These are phyloP conservation scores for Aspergillus viridinutans DNA, from an alignment of 2,329 filamentous ascomycete species.

Conservation along the genomic window DNA sequence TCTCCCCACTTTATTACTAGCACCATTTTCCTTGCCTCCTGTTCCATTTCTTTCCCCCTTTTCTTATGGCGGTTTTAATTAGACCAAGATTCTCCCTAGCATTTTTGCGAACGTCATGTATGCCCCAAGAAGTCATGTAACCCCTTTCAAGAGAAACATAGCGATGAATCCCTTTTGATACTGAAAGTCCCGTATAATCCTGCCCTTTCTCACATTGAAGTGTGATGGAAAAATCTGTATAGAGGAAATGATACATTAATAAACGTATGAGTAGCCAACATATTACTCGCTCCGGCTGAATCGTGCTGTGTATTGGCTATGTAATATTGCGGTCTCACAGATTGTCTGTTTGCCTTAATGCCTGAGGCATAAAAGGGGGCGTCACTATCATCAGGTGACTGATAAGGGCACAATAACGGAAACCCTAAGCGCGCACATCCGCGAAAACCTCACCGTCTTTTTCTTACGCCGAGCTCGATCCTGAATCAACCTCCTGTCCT, in stretches of 20 bases:
- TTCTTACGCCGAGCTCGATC: slow-evolving; percentile 8
- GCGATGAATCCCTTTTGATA: slow-evolving; percentile 26
- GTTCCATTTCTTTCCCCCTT: slow-evolving; percentile 6
- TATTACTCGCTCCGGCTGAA: background rate
- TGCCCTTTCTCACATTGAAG: slow-evolving; percentile 15
- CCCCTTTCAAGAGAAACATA: slow-evolving; percentile 27
- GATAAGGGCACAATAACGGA: slow-evolving; percentile 23
- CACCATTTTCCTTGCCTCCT: slow-evolving; percentile 4
- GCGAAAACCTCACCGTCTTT: slow-evolving; percentile 23
- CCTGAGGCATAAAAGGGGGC: slow-evolving; percentile 10
- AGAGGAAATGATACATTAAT: slow-evolving; percentile 18
- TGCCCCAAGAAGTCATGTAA: slow-evolving; percentile 42
- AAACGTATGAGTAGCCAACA: slow-evolving; percentile 2
- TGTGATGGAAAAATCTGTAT: slow-evolving; percentile 25
- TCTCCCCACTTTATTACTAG: slow-evolving; percentile 13
- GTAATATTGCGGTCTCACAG: background rate
- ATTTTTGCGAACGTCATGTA: slow-evolving; percentile 32
- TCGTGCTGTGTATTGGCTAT: background rate
- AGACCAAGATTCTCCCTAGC: slow-evolving; percentile 32
- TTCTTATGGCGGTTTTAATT: slow-evolving; percentile 31
- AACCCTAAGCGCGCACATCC: slow-evolving; percentile 33
- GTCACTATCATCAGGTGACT: slow-evolving; percentile 20
- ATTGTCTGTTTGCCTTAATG: background rate
- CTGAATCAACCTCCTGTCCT: slow-evolving; percentile 20
- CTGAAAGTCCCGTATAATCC: slow-evolving; percentile 17